Evolutionary conservation across 2,329 filamentous ascomycete genomes (phyloP).

Genomic region (Tympanopsis confertula): DNA sequence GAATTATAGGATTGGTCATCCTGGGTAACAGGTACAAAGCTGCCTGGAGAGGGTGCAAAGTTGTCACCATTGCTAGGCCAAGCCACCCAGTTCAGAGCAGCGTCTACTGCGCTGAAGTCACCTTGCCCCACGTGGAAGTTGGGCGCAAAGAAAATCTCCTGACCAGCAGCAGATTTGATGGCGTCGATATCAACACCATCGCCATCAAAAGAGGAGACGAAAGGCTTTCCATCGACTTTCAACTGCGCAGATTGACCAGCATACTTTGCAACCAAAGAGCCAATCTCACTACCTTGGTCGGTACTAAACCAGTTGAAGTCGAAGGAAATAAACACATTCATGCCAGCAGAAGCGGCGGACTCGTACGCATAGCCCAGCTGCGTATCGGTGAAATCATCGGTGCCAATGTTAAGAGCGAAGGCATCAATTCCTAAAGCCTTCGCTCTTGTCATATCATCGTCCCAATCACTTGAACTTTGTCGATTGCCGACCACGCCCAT

Average conservation of each 20-base stretch:
- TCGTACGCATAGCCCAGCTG: constrained; percentile 35
- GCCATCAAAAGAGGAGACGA: constrained; percentile 29
- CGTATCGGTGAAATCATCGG: constrained; percentile 25
- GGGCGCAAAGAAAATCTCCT: constrained; percentile 33
- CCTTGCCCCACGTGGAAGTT: constrained; percentile 32
- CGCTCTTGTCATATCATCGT: constrained; percentile 31
- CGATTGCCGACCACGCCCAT: constrained; percentile 31
- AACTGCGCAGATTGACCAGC: constrained; percentile 19
- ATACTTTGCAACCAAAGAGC: constrained; percentile 19
- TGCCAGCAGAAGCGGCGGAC: constrained; percentile 29
- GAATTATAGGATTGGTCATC: constrained; percentile 20
- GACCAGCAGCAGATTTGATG: constrained; percentile 27
- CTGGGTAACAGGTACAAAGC: constrained; percentile 24
- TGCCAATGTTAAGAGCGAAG: constrained; percentile 37
- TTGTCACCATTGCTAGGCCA: constrained; percentile 30
- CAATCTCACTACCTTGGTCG: not conserved
- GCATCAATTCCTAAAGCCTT: constrained; percentile 30
- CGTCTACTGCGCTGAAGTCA: constrained; percentile 23
- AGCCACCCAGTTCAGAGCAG: constrained; percentile 28
- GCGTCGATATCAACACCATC: constrained; percentile 26
- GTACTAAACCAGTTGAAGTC: constrained; percentile 29
- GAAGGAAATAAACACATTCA: constrained; percentile 45
- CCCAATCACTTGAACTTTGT: constrained; percentile 27
- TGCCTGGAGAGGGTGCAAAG: constrained; percentile 29
- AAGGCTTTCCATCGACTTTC: constrained; percentile 22